Percentiles rank a stretch among this genome's conserved stretches.
These are phyloP conservation scores for Xylaria palmicola DNA, from an alignment of 495 filamentous ascomycete species.

Conservation along the genomic window DNA sequence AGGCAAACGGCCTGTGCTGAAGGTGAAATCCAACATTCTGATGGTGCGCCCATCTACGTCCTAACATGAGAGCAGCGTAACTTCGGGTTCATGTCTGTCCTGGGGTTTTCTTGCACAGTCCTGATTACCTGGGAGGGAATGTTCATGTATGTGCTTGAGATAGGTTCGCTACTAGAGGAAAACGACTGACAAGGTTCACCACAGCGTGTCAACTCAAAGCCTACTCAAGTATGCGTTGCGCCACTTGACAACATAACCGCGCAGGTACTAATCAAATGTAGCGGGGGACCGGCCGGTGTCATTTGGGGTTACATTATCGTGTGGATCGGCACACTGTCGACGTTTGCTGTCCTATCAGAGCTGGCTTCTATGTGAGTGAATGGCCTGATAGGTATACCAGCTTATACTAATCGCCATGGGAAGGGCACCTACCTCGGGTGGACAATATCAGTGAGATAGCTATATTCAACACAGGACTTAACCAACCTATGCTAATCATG, in stretches of 20 bases:
- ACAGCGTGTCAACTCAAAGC: background rate
- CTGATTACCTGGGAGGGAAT: conserved; percentile 47
- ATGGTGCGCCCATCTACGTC: too few species aligned
- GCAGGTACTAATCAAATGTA: background rate
- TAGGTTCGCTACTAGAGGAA: background rate
- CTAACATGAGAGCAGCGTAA: too few species aligned
- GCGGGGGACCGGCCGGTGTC: conserved; percentile 30
- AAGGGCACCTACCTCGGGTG: conserved; percentile 36
- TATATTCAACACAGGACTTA: too few species aligned
- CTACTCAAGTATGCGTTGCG: background rate
- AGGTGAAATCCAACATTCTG: background rate
- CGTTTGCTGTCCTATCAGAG: conserved; percentile 28
- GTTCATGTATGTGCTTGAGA: conserved; percentile 23
- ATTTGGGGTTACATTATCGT: conserved; percentile 32
- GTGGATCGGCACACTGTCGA: conserved; percentile 24
- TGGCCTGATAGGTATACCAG: too few species aligned
- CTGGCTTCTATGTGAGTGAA: conserved; percentile 36
- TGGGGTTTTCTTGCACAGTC: conserved; percentile 47
- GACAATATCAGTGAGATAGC: conserved; percentile 40
- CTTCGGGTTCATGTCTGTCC: conserved; percentile 45
- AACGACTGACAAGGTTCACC: background rate
- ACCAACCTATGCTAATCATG: too few species aligned
- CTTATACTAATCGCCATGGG: too few species aligned
- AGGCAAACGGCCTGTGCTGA: background rate
- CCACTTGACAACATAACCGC: background rate